Base-by-base conservation (phyloP, 257 asterid genomes). In the Anisodus acutangulus region DNA sequence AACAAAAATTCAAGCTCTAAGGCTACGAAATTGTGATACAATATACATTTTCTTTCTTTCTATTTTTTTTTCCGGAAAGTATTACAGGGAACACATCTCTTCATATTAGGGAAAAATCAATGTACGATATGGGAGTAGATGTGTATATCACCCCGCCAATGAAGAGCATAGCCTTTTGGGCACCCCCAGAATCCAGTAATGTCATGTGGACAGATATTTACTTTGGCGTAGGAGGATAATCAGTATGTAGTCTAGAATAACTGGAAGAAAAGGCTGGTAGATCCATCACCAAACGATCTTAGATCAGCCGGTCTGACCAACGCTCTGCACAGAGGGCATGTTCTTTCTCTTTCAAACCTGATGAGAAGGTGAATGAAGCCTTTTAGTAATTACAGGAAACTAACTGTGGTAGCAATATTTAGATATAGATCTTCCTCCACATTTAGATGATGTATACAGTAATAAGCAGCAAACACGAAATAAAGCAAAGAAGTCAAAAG, bases 311-410 rank as follows among this genome's bases (percentile, higher is more conserved):
- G 91, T 87, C 92, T 82, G 26, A 91, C 93, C 79, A 89, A 82
- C 3, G 93, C 92, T 85, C 91, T 76, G 84, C 93, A 91, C 85
- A 91, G 78, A 16, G 92, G 93, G 87, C 92, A 91, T 26, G 93
- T 91, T 80, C 93, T 88, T 76, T 91, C 92, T 68, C 92, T 74
- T 62, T 91, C 92, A 26, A 91, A 89, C 93, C 92, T 90, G 88
- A 83, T 12, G 26, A 78, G 8, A 53, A 78, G 49, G 8, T 26
- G 26, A 78, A 78, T 13, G 49, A 53, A 76, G 22, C 1, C 2
- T 16, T 49, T 51, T 8, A 76, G 81, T 31, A 22, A 76, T 76
- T 11, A 6, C 43, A 49, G 10, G 81, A 22, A 60, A 74, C 19
- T 0, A 22, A 51, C 45, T 22, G 53, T 3, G 63, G 45, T 6